Evolutionary conservation across 2,329 filamentous ascomycete genomes (phyloP), one percentile per base, ranked within the genome.

Genomic region (Beauveria sp.): DNA sequence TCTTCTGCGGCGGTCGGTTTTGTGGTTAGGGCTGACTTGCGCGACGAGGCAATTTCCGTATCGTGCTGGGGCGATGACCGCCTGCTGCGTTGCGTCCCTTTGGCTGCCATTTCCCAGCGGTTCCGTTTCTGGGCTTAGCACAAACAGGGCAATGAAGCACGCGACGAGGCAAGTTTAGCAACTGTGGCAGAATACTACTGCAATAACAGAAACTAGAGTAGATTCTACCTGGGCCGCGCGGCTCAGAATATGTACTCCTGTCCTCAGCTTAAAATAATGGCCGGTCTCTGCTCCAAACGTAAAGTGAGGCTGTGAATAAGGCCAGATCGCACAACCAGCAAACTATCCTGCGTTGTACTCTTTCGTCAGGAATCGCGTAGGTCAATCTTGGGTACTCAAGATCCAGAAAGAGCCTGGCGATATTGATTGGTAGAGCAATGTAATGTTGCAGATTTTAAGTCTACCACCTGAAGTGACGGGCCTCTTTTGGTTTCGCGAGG

Each of bases 121-220:
- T 46, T 45, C 38, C n/a, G 26, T 45, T 46, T 43, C 8, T 48
- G 18, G 18, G 40, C 48, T 46, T 60, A 40, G 38, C 49, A 60
- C 58, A 26, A 60, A 60, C 49, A 28, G 40, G 49, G 58, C 58
- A 60, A 60, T 53, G 10, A 60, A 46, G 58, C 58, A 60, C 58
- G 58, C 58, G 58, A 60, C 49, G 31, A 43, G 34, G 1, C 16
- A 14, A 42, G 12, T 8, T 10, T 4, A 9, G 3, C 34, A 31
- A 8, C 5, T 14, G 20, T 49, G 14, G 24, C 40, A 16, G 6
- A 3, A 7, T 5, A 42, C 16, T 26, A 20, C 3, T 5, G 12
- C 5, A 12, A n/a, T 20, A 7, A 18, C 38, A 54, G 28, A n/a
- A 12, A 6, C 20, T 55, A 9, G 3, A 16, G 18, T 1, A 14